Base-by-base conservation (phyloP, 148 eudicot genomes). In the Persicaria maculosa region DNA sequence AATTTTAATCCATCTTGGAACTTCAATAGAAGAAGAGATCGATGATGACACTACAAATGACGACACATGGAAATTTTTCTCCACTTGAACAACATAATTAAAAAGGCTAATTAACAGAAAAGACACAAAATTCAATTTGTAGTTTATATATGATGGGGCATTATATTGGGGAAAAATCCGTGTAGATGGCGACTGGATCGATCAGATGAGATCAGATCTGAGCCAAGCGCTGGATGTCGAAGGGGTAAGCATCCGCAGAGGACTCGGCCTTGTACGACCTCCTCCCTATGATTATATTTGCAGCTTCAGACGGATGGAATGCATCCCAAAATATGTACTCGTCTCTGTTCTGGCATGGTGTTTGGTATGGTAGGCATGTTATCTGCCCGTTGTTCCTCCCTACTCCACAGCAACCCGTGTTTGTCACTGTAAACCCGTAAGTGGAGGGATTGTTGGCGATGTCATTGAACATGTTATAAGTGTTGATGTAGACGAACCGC, bases 311-410 rank as follows among this genome's bases (percentile, higher is more conserved):
- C 1, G 83, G 83, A 55, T 81, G 83, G 57, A 74, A 81, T 9
- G 83, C 83, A 53, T 81, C 83, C 83, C 83, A 81, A 74, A 81
- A 81, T 2, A 77, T 22, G 76, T 90, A 89, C 74, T 86, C 85
- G n/a, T 59, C 31, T 7, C 93, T 86, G 65, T 93, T 78, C 16
- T 78, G 73, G 45, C 98, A 93, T n/a, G 96, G 84, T 10, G 57
- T 53, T 72, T 93, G 88, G 20, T 88, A 80, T 5, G 98, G 98
- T 17, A 93, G 90, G 44, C 98, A 93, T 64, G 97, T 93, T 22
- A 93, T 81, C 72, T 88, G 91, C 45, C 97, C 97, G 48, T 93
- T 92, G 87, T 90, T 88, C 81, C 80, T 88, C 48, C 97, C 97
- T 54, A 90, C 97, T 19, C 96, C 96, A 71, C 97, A 93, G 55